These are phyloP conservation scores for Gynostemma pentaphyllum DNA, from an alignment of 306 rosid species.

Conservation along the genomic window DNA sequence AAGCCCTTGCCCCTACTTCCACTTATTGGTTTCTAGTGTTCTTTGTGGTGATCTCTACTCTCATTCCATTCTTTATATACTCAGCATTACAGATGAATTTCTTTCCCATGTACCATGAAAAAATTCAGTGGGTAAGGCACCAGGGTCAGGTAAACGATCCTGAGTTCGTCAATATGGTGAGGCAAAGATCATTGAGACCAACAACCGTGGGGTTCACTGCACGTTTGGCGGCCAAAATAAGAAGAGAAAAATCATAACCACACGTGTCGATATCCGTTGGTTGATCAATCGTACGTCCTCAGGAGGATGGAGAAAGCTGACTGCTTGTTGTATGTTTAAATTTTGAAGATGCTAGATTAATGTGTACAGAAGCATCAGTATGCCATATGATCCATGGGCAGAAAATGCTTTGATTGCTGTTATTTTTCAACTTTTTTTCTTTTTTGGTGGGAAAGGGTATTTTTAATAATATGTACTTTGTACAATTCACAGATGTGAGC, in stretches of 20 bases:
- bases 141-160: conserved; percentile 56
- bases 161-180: conserved; percentile 39
- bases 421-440: background rate
- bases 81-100: conserved; percentile 67
- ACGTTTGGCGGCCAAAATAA: conserved; percentile 51
- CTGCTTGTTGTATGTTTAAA: background rate
- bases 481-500: background rate
- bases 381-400: background rate
- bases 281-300: too few species aligned
- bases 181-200: conserved; percentile 51
- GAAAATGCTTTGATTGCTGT: background rate
- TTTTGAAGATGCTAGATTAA: background rate
- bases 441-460: background rate
- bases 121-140: conserved; percentile 65
- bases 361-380: conserved; percentile 4
- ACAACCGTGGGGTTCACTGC: conserved; percentile 65
- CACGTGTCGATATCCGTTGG: too few species aligned
- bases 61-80: conserved; percentile 60
- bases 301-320: too few species aligned
- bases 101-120: conserved; percentile 77
- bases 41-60: conserved; percentile 57
- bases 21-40: conserved; percentile 58
- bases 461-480: background rate
- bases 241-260: conserved; percentile 18
- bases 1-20: conserved; percentile 70